phyloP scores from a whole-genome alignment of 78 protist genomes.

The Mastigamoeba balamuthi region DNA sequence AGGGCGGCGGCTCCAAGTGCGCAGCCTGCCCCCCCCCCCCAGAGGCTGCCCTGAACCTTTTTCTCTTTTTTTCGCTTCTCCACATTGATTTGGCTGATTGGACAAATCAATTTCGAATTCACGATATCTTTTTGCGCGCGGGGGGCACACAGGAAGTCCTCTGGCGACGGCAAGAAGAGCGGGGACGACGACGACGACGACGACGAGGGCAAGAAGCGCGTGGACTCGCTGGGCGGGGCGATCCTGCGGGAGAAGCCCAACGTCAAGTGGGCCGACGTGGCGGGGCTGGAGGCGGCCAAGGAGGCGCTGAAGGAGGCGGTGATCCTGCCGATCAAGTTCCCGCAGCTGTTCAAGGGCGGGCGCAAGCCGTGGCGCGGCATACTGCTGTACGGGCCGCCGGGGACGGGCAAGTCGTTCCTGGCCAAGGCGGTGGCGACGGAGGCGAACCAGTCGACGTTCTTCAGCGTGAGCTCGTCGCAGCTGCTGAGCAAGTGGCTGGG shows the following conservation, averaged over 20 bases:
- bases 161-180: neutral
- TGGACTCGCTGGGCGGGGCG: conserved; percentile 9
- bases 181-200: conserved; percentile 36
- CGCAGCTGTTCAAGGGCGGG: conserved; percentile 90
- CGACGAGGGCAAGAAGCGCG: conserved; percentile 49
- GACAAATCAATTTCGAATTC: neutral
- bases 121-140: neutral
- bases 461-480: conserved; percentile 87
- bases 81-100: neutral
- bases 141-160: neutral
- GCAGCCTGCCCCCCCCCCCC: neutral
- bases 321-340: conserved; percentile 91
- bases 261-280: conserved; percentile 92
- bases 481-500: conserved; percentile 95
- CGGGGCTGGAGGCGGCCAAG: conserved; percentile 94
- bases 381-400: conserved; percentile 94
- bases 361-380: conserved; percentile 97
- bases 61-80: no score
- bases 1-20: neutral
- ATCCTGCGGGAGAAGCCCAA: conserved; percentile 90
- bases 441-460: conserved; percentile 87
- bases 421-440: conserved; percentile 99
- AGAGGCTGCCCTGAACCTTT: neutral
- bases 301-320: conserved; percentile 92
- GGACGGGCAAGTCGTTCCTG: conserved; percentile 94